Base-by-base conservation (phyloP, 805 yeast genomes). In the Nakazawaea pomicola region DNA sequence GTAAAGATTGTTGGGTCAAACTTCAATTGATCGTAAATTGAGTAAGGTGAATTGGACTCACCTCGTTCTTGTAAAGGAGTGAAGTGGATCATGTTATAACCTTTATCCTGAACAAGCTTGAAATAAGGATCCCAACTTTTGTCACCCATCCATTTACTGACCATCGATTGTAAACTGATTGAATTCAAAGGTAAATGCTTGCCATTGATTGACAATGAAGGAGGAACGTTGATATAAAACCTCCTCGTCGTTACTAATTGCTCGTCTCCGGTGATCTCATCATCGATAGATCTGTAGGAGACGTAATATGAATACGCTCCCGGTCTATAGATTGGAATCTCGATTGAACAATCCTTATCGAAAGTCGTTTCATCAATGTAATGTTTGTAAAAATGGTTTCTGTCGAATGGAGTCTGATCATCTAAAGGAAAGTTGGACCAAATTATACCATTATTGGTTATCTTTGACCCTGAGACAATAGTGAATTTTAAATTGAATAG, bases 91-190 rank as follows among this genome's bases (percentile, higher is more conserved):
- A 91, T 87, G 60, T 93, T 93, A 66, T 91, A 91, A 16, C 93
- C 90, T 60, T 93, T 93, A 7, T 62, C 57, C 12, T 80, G 62
- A 33, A 91, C 73, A 34, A 74, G 73, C 1, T 59, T 57, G 44
- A 91, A 84, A 43, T 84, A 65, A 1, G 62, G 57, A 43, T 76
- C 76, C 98, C 98, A 91, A 11, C 74, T 60, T 2, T 58, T 56
- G 2, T n/a, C n/a, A n/a, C 97, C 96, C 64, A 90, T 76, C 91
- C 96, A 88, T 64, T 91, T 91, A 29, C 96, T 86, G 4, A 91
- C 76, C 30, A 93, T 80, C 1, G 95, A 77, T 60, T 90, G 93
- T 56, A 91, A 67, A 36, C 86, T 82, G 46, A 91, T 73, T 7
- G 90, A 73, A 54, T 90, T 86, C 54, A 90, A 72, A 1, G 91